A percentile compares a stretch with the other conserved stretches of the same genome.
Conservation (phyloP, 164 flowering plant species). For the Magnolia changhungtana region DNA sequence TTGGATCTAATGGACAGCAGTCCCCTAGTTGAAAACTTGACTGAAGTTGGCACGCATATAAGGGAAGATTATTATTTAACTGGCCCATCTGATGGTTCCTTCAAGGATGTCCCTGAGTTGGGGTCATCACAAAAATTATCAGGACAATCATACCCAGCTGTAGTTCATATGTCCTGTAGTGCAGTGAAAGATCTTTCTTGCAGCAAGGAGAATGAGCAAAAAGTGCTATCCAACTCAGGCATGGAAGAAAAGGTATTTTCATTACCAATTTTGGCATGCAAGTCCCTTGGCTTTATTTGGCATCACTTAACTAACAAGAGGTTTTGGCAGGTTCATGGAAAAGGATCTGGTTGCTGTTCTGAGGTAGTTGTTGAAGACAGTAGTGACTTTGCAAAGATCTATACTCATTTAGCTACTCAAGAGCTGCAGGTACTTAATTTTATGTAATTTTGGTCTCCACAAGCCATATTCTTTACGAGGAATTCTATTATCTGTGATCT, state of each 20-base stretch:
- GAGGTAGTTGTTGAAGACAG: slow-evolving; percentile 15
- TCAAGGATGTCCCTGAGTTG: background rate
- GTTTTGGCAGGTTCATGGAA: slow-evolving; percentile 17
- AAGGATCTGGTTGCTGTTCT: slow-evolving; percentile 6
- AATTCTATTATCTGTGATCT: too few relatives aligned
- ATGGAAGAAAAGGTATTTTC: slow-evolving; percentile 20
- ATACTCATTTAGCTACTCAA: slow-evolving; percentile 19
- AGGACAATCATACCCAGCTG: background rate
- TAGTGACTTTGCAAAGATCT: slow-evolving; percentile 11
- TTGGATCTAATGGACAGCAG: slow-evolving; percentile 5
- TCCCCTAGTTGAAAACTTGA: background rate
- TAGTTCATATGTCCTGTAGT: background rate
- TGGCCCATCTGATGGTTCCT: background rate
- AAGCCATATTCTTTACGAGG: background rate
- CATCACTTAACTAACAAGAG: background rate
- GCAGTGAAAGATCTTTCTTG: background rate
- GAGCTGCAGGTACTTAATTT: slow-evolving; percentile 30
- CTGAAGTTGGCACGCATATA: background rate
- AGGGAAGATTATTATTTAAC: background rate
- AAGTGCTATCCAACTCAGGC: slow-evolving; percentile 10
- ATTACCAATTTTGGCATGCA: background rate
- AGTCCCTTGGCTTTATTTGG: background rate
- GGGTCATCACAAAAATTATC: background rate
- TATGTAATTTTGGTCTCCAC: background rate
- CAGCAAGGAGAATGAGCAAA: slow-evolving; percentile 8